Conservation (phyloP, 257 asterid genomes). For the Solanum ossicruentum region DNA sequence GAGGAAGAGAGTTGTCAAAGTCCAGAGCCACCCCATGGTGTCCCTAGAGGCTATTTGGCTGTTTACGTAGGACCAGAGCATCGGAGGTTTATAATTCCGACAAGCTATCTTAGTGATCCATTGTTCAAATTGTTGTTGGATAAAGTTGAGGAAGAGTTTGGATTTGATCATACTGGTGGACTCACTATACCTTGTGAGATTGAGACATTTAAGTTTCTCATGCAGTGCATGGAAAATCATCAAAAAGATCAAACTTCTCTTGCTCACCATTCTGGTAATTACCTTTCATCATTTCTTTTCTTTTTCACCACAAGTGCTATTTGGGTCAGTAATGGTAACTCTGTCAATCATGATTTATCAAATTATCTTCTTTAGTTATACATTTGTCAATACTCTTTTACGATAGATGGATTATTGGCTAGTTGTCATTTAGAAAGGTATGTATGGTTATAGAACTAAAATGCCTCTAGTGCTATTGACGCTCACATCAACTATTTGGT, state of each 20-base stretch:
- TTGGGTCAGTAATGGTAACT: background rate
- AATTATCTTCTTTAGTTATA: background rate
- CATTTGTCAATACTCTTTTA: background rate
- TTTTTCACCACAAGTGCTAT: background rate
- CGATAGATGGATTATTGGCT: background rate
- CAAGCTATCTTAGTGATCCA: constrained; percentile 46
- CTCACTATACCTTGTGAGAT: constrained; percentile 55
- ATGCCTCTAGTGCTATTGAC: background rate
- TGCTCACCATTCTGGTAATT: background rate
- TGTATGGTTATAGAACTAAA: background rate
- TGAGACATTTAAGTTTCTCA: constrained; percentile 33
- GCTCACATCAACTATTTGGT: background rate
- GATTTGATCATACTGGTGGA: constrained; percentile 58
- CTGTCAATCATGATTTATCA: background rate
- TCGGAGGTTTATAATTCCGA: constrained; percentile 55
- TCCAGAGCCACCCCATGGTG: constrained; percentile 24
- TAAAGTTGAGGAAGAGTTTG: constrained; percentile 67
- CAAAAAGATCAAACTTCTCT: constrained; percentile 7
- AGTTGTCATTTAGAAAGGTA: background rate
- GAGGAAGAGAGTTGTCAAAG: constrained; percentile 31
- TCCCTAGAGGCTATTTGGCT: constrained; percentile 28
- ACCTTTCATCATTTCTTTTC: background rate
- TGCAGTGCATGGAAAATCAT: constrained; percentile 33
- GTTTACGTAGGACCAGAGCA: constrained; percentile 40
- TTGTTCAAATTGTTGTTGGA: constrained; percentile 49